These are phyloP conservation scores for Nakazawaea ambrosiae DNA, from an alignment of 805 yeast genomes.

Conservation along the genomic window DNA sequence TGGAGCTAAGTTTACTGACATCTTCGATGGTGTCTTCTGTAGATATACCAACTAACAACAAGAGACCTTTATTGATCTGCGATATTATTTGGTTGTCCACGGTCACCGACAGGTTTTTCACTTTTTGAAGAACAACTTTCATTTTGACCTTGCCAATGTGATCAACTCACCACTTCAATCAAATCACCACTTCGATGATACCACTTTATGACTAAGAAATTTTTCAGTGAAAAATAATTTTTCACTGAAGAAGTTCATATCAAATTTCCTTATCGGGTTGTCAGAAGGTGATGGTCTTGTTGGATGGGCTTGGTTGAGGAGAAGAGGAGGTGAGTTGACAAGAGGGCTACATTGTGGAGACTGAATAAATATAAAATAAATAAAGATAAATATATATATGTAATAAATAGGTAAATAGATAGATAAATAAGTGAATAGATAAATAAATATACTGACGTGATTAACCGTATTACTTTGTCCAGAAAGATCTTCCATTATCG, in stretches of 20 bases:
- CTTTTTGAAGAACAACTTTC: constrained; percentile 90
- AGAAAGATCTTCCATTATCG: constrained; percentile 53
- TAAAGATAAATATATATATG: not conserved
- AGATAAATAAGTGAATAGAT: not conserved
- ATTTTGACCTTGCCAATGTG: constrained; percentile 26
- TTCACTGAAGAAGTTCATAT: not conserved
- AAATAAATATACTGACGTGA: constrained; percentile 4
- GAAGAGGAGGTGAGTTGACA: too few relatives aligned
- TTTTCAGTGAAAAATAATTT: too few relatives aligned
- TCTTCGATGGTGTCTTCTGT: constrained; percentile 73
- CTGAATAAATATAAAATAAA: not conserved
- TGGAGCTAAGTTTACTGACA: constrained; percentile 59
- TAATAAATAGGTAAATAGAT: too few relatives aligned
- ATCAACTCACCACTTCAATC: not conserved
- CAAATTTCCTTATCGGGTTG: too few relatives aligned
- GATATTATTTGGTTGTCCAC: constrained; percentile 71
- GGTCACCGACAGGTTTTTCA: constrained; percentile 80
- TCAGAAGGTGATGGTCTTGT: too few relatives aligned
- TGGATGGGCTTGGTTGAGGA: too few relatives aligned
- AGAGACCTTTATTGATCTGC: constrained; percentile 65
- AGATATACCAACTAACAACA: constrained; percentile 81
- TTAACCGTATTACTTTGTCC: not conserved
- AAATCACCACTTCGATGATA: not conserved
- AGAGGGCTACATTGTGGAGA: not conserved
- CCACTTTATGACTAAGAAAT: not conserved